Evolutionary conservation across 768 basidiomycete genomes (phyloP), one percentile per base, ranked within the genome.

Genomic region (Tephrocybe sp.): DNA sequence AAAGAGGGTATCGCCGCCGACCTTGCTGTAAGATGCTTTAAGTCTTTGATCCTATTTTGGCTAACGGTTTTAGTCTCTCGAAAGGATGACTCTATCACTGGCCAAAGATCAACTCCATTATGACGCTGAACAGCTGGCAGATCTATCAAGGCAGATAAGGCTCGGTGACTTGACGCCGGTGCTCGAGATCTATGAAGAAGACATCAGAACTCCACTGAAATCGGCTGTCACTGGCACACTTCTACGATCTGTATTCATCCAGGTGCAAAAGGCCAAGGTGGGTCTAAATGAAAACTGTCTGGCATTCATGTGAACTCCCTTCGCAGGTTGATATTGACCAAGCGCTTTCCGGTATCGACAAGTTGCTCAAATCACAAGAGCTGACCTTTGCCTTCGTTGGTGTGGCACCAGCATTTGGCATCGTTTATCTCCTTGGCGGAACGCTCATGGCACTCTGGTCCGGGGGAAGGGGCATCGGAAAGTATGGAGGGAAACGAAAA

Each of bases 331-430:
- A 98, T 66, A 83, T 97, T 45, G 90, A 95, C 54, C 84, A 95
- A 66, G 87, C 94, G 0, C 74, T 98, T 34, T 74, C 84, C 8
- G 95, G 95, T 5, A 94, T 98, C 56, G 96, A 98, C 67, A 92
- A 88, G 61, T 74, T 98, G 47, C 83, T 98, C 55, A 92, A 87
- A 57, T 95, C 92, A 1, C 94, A 97, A 68, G 92, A 96, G 63
- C 74, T 97, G 36, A 97, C 93, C 1, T 99, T 99, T 60, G 96
- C 90, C 5, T 98, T 98, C 60, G 93, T 98, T 52, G 95, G 95
- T 56, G 87, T 98, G 13, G 94, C 96, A 0, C 96, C 96, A 8
- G 86, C 89, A 0, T 69, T 98, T 41, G 80, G 86, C 4, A 71
- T 98, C 27, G 79, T 94, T 3, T 95, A 94, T 57, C 72, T 85